Evolutionary conservation across 2,329 filamentous ascomycete genomes (phyloP).

Genomic region (Stagonosporopsis cucurbitacearum): DNA sequence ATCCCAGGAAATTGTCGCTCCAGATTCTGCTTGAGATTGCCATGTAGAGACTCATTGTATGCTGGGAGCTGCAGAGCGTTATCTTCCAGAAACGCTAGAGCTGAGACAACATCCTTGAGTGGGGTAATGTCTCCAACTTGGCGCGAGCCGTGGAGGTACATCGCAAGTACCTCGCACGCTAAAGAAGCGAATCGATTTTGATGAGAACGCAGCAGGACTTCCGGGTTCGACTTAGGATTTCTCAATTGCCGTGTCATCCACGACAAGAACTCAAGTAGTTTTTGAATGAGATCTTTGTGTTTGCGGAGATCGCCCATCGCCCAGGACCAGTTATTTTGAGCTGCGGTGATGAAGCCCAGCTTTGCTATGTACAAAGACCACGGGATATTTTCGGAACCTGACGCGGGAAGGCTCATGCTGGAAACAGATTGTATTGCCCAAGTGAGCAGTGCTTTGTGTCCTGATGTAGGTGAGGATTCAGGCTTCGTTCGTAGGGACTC

Average conservation of each 20-base stretch:
- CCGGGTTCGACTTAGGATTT: constrained; percentile 32
- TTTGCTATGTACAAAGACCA: constrained; percentile 70
- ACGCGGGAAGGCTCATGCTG: constrained; percentile 67
- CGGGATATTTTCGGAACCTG: constrained; percentile 44
- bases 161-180: constrained; percentile 85
- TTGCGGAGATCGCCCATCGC: constrained; percentile 80
- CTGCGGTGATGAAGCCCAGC: constrained; percentile 83
- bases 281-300: constrained; percentile 74
- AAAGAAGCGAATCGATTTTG: constrained; percentile 72
- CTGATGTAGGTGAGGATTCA: constrained; percentile 46
- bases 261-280: constrained; percentile 73
- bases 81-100: constrained; percentile 79
- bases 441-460: constrained; percentile 71
- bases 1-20: constrained; percentile 76
- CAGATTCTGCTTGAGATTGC: constrained; percentile 85
- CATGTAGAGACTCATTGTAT: constrained; percentile 88
- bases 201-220: constrained; percentile 38
- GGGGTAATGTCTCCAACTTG: constrained; percentile 74
- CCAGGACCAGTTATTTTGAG: constrained; percentile 96
- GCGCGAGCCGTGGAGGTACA: constrained; percentile 86
- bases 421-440: constrained; percentile 75
- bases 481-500: constrained; percentile 69
- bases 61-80: constrained; percentile 78
- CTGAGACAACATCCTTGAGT: constrained; percentile 73
- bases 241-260: constrained; percentile 41